Evolutionary conservation across 345 rosid genomes (phyloP).

Genomic region (Rhizophora apiculata): DNA sequence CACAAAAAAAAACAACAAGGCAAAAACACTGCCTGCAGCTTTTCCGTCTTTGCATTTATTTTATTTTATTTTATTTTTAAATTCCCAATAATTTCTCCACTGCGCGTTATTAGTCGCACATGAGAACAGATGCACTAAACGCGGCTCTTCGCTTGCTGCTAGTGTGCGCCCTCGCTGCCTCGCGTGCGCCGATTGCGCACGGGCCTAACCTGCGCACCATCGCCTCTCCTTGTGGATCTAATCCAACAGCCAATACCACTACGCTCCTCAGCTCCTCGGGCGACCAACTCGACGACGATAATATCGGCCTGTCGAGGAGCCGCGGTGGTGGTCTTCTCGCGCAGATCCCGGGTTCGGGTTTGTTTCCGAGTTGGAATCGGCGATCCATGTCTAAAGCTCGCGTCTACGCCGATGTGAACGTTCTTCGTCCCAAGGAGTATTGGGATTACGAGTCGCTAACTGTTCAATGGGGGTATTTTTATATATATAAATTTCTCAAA

Average conservation of each 20-base stretch:
- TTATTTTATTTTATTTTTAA: too few relatives aligned
- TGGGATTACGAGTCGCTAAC: slow-evolving; percentile 58
- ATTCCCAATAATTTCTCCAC: too few relatives aligned
- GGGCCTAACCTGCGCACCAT: slow-evolving; percentile 40
- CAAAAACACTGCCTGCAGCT: too few relatives aligned
- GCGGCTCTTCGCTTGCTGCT: neutral
- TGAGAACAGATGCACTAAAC: too few relatives aligned
- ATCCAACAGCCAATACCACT: neutral
- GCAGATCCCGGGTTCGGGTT: slow-evolving; percentile 33
- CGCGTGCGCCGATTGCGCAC: slow-evolving; percentile 40
- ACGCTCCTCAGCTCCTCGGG: neutral
- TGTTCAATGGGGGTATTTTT: slow-evolving; percentile 71
- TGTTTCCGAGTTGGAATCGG: slow-evolving; percentile 7
- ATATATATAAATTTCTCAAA: neutral
- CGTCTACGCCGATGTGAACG: slow-evolving; percentile 82
- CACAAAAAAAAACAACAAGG: too few relatives aligned
- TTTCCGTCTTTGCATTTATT: too few relatives aligned
- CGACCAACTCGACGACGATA: slow-evolving; percentile 18
- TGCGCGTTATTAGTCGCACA: too few relatives aligned
- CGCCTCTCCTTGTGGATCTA: neutral
- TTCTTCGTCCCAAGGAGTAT: slow-evolving; percentile 73
- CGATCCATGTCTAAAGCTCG: slow-evolving; percentile 83
- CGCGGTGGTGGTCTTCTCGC: neutral
- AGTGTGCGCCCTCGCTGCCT: slow-evolving; percentile 22
- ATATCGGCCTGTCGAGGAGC: neutral